Conservation (phyloP, 257 asterid genomes). For the Solanum bulbocastanum region DNA sequence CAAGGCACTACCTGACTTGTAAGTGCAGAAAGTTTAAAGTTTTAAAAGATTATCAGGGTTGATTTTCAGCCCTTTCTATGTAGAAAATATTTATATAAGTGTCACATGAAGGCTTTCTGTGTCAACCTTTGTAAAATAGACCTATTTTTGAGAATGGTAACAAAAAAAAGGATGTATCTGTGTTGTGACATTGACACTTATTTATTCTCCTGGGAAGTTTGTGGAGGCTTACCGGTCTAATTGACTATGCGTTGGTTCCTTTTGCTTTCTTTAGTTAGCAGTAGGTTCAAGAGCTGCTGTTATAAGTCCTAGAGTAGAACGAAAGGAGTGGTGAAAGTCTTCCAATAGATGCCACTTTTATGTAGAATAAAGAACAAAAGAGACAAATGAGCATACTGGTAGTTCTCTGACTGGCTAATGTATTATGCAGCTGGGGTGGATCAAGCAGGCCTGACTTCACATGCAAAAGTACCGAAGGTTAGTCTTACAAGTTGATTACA, state of each 20-base stretch:
- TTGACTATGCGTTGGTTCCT: neutral
- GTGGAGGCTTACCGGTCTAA: neutral
- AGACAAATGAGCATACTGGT: neutral
- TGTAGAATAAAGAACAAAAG: neutral
- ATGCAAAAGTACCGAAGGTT: constrained; percentile 97
- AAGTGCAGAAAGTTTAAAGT: neutral
- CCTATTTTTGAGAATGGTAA: neutral
- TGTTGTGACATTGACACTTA: neutral
- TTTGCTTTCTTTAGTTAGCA: neutral
- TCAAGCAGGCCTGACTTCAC: constrained; percentile 97
- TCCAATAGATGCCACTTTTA: neutral
- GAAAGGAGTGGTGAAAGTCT: neutral
- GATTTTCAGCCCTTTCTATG: neutral
- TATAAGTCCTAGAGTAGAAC: neutral
- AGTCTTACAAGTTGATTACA: constrained; percentile 1
- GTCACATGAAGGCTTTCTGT: neutral
- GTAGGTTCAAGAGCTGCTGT: neutral
- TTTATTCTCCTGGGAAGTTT: neutral
- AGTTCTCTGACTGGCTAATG: neutral
- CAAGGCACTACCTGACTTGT: neutral
- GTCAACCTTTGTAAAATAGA: neutral
- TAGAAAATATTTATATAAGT: neutral
- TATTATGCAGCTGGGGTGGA: constrained; percentile 91
- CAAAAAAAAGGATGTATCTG: neutral
- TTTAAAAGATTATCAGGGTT: neutral